Percentiles rank a stretch among this genome's conserved stretches.
Evolutionary conservation across 805 yeast genomes (phyloP).

Genomic region (Yarrowia yakushimensis): DNA sequence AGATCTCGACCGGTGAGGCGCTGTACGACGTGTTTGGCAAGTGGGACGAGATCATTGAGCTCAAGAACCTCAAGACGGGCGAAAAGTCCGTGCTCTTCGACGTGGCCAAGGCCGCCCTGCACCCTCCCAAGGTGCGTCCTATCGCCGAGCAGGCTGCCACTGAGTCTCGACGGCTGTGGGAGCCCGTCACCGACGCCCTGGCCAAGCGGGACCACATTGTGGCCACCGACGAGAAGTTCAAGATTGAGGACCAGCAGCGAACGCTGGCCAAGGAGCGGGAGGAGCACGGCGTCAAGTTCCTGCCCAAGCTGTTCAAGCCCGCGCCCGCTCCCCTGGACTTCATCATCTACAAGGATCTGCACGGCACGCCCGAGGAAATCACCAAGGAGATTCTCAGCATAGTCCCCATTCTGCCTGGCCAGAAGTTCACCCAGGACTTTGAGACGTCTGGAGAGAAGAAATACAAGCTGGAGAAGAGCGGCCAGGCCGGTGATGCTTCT

Average conservation of each 20-base stretch:
- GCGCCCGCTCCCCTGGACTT: constrained; percentile 51
- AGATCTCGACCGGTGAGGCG: constrained; percentile 48
- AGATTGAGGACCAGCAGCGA: constrained; percentile 87
- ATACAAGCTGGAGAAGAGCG: constrained; percentile 30
- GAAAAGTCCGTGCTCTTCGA: constrained; percentile 56
- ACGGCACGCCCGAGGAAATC: constrained; percentile 50
- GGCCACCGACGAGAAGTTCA: constrained; percentile 86
- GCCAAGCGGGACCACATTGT: constrained; percentile 69
- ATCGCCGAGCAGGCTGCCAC: constrained; percentile 70
- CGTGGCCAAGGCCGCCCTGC: constrained; percentile 51
- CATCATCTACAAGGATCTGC: constrained; percentile 61
- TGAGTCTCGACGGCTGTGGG: constrained; percentile 85
- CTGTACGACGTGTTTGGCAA: constrained; percentile 75
- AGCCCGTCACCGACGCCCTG: constrained; percentile 75
- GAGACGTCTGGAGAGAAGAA: constrained; percentile 66
- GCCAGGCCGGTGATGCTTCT: background rate
- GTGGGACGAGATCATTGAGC: constrained; percentile 84
- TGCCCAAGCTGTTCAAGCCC: constrained; percentile 70
- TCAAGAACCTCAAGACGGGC: constrained; percentile 52
- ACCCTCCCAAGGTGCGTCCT: constrained; percentile 71
- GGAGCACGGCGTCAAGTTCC: constrained; percentile 76
- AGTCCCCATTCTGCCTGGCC: constrained; percentile 84
- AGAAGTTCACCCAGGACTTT: constrained; percentile 59
- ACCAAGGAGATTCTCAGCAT: constrained; percentile 55
- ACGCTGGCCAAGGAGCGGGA: constrained; percentile 62